Base-by-base conservation (phyloP, 208 protist genomes). In the Wallacemonas sp. region DNA sequence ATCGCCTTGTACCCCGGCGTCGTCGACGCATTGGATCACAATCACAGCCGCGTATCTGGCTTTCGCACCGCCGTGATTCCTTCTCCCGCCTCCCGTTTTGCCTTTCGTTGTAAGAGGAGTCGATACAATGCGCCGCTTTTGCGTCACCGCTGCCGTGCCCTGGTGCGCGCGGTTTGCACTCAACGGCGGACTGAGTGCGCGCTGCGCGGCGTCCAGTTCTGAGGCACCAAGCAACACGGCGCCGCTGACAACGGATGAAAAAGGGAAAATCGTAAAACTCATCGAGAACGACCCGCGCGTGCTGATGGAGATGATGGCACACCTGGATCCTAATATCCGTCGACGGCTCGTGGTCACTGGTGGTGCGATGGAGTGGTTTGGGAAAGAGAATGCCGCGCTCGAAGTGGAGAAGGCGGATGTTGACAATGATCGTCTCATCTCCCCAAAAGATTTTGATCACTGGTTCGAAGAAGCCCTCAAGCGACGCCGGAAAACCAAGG, bases 301-400 rank as follows among this genome's bases (percentile, higher is more conserved):
- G 53, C 75, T 96, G 28, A 84, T 91, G 63, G 86, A 93, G 46
- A 76, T 94, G 47, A 73, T 96, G 9, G 81, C 80, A 6, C 80
- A 81, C 53, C 65, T 96, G 42, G 77, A 93, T 28, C 82, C 91
- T 27, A 68, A 91, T 47, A 83, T 70, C 41, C 79, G 91, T 15
- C 75, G 91, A 15, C 85, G 88, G 2, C 73, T 96, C 46, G 72
- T 96, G 24, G 84, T 96, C 22, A 75, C 91, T 15, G 91, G 91
- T 28, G 91, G 91, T 6, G 88, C 91, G 24, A 91, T 94, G 81
- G 88, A 96, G 72, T 96, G 91, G 91, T 96, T 96, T 68, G 91
- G 91, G 9, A 90, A 89, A 60, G 91, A 96, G 39, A 94, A 76
- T 66, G 91, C 82, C 9, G 81, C 74, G 24, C 63, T 72, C 14